Conservation (phyloP, 1,139 yeast genomes). For the Yamadazyma sp. region DNA sequence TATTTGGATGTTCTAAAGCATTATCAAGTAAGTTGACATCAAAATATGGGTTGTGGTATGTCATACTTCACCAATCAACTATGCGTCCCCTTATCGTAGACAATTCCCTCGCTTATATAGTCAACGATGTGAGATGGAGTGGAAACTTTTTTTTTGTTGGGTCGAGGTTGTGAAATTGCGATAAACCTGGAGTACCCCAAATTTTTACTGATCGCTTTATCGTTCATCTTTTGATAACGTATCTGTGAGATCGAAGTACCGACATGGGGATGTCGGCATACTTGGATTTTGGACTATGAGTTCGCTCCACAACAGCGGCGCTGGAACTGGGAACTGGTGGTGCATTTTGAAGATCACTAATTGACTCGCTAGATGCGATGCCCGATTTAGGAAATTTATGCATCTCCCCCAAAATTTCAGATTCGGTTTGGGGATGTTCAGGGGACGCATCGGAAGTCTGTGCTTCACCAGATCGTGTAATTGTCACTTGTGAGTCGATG, state of each 20-base stretch:
- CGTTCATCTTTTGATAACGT: constrained; percentile 1
- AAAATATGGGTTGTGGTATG: constrained; percentile 16
- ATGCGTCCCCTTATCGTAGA: background rate
- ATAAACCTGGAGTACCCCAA: background rate
- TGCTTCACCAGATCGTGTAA: no score
- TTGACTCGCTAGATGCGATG: no score
- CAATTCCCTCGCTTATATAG: background rate
- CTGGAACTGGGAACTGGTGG: no score
- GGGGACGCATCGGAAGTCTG: no score
- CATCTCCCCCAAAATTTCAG: no score
- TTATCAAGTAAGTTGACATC: constrained; percentile 43
- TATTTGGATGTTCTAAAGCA: constrained; percentile 30
- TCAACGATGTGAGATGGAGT: constrained; percentile 2
- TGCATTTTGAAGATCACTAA: no score
- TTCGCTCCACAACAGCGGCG: no score
- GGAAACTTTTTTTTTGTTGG: constrained; percentile 2
- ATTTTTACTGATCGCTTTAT: background rate
- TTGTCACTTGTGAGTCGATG: no score
- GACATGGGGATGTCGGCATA: constrained; percentile 7
- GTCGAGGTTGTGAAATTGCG: constrained; percentile 3
- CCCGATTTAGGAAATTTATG: constrained; percentile 1
- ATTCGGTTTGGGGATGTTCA: no score
- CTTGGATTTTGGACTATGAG: background rate
- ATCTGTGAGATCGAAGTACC: constrained; percentile 4
- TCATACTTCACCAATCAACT: background rate